phyloP scores from a whole-genome alignment of 345 rosid species.

The Bruguiera parviflora region DNA sequence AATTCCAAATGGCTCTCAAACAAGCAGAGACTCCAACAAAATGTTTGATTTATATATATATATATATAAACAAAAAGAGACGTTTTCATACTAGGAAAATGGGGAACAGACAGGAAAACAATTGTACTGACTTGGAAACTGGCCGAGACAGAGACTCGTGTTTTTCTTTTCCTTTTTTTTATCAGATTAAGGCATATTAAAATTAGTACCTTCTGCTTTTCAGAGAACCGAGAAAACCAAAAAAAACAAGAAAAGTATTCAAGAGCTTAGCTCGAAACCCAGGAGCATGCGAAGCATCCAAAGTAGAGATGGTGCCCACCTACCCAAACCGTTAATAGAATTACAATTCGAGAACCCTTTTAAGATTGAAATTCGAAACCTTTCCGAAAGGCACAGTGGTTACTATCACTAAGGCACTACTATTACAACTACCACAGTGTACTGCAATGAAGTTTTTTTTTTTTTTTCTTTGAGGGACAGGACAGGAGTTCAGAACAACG shows the following conservation, averaged over 20 bases:
- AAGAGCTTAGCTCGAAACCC: slow-evolving; percentile 12
- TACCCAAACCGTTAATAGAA: background rate
- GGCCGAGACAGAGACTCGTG: slow-evolving; percentile 8
- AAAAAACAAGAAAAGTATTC: background rate
- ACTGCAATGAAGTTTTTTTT: no score
- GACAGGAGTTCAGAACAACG: no score
- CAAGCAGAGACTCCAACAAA: background rate
- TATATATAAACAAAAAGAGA: background rate
- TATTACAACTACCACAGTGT: no score
- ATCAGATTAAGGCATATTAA: background rate
- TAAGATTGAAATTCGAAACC: no score
- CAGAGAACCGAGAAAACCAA: background rate
- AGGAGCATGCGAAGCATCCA: slow-evolving; percentile 16
- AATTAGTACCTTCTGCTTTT: background rate
- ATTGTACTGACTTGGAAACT: slow-evolving; percentile 23
- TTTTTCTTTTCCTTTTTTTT: background rate
- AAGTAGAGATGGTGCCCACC: slow-evolving; percentile 14
- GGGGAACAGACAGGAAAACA: slow-evolving; percentile 4
- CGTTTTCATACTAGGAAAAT: background rate
- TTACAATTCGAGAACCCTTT: no score
- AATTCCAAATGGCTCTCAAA: background rate
- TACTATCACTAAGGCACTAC: no score
- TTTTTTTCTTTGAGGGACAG: no score
- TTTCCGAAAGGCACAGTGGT: no score
- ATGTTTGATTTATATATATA: background rate